phyloP scores from a whole-genome alignment of 768 basidiomycete genomes.

The Cystobasidium tubakii region DNA sequence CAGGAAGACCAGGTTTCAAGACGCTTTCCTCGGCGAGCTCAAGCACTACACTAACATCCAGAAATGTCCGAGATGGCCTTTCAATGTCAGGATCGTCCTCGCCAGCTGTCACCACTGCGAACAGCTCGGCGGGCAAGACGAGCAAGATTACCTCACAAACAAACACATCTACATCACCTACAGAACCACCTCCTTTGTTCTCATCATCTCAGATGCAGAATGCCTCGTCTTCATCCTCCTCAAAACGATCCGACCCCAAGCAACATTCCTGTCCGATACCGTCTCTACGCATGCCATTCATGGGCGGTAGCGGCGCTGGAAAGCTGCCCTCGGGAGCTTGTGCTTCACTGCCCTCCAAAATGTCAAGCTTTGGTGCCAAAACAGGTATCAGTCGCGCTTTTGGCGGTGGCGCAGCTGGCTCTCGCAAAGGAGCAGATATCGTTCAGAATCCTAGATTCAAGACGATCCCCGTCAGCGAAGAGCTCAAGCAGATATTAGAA shows the following conservation, averaged over 20 bases:
- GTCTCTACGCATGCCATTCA: background rate
- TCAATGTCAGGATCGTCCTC: background rate
- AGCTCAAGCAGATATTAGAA: background rate
- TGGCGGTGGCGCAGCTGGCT: background rate
- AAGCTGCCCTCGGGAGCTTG: slow-evolving; percentile 4
- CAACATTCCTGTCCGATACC: background rate
- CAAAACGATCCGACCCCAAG: background rate
- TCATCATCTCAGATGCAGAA: too few relatives aligned
- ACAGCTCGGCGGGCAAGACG: background rate
- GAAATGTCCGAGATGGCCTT: background rate
- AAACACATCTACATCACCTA: background rate
- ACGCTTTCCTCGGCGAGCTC: background rate
- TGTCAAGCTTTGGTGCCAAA: background rate
- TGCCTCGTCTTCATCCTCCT: background rate
- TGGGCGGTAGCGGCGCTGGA: background rate
- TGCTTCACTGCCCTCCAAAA: background rate
- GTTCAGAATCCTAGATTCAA: slow-evolving; percentile 7
- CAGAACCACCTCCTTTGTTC: background rate
- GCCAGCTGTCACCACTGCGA: background rate
- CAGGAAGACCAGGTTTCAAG: background rate
- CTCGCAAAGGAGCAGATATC: background rate
- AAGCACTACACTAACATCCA: background rate
- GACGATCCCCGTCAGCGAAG: background rate
- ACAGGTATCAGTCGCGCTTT: slow-evolving; percentile 1
- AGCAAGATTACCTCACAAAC: background rate